Percentiles rank a stretch among this genome's conserved stretches.
phyloP scores from a whole-genome alignment of 331 rosid species.

The Quercus lobata region DNA sequence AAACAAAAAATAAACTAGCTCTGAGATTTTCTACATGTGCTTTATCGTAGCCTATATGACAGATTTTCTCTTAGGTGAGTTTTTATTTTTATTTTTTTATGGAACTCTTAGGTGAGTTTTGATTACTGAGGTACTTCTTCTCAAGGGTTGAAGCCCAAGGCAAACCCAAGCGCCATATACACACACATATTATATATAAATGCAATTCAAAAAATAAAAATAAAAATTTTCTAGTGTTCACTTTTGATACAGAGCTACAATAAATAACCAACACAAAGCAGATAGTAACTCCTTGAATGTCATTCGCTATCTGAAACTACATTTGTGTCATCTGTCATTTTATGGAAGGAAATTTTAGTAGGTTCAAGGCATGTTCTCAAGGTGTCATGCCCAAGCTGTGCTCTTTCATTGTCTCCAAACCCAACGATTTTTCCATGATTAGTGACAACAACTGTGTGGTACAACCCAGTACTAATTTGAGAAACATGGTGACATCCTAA shows the following conservation, averaged over 20 bases:
- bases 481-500: slow-evolving; percentile 67
- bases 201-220: background rate
- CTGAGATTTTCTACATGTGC: too few relatives aligned
- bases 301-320: slow-evolving; percentile 26
- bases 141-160: too few relatives aligned
- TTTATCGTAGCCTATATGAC: too few relatives aligned
- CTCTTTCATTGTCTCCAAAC: slow-evolving; percentile 93
- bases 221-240: background rate
- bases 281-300: slow-evolving; percentile 7
- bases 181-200: too few relatives aligned
- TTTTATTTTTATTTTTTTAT: too few relatives aligned
- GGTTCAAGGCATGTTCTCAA: slow-evolving; percentile 75
- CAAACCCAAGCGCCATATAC: too few relatives aligned
- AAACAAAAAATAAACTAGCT: too few relatives aligned
- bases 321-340: slow-evolving; percentile 34
- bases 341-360: slow-evolving; percentile 47
- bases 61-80: too few relatives aligned
- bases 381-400: slow-evolving; percentile 82
- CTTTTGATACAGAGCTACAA: background rate
- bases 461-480: slow-evolving; percentile 84
- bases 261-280: background rate
- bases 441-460: slow-evolving; percentile 72
- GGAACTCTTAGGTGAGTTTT: too few relatives aligned
- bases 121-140: too few relatives aligned
- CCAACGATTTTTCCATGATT: slow-evolving; percentile 70